Percentiles rank a stretch among this genome's conserved stretches.
These are phyloP conservation scores for Trametes pubescens DNA, from an alignment of 1,284 basidiomycete genomes.

Conservation along the genomic window DNA sequence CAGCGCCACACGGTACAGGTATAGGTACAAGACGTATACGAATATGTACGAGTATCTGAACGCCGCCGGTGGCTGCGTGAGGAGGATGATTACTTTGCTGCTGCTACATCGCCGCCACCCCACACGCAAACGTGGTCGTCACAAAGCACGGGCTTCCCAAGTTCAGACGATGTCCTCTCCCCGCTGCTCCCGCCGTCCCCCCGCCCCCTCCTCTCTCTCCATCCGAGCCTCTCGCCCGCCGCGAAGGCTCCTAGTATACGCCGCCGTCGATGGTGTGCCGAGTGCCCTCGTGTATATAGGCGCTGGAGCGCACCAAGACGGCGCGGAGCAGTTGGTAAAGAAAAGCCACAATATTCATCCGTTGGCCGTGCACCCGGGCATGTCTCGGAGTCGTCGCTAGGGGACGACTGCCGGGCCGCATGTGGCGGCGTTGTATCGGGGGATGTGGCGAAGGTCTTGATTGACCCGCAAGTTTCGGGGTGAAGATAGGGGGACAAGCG, in stretches of 20 bases:
- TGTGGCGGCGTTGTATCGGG: conserved; percentile 4
- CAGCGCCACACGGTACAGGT: conserved; percentile 12
- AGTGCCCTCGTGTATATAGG: background rate
- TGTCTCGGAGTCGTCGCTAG: background rate
- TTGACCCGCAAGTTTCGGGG: background rate
- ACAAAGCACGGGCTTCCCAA: conserved; percentile 1
- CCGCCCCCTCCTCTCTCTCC: background rate
- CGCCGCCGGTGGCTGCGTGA: conserved; percentile 13
- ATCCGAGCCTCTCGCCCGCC: background rate
- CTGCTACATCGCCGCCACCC: conserved; percentile 8
- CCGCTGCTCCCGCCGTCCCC: background rate
- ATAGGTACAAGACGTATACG: conserved; percentile 21
- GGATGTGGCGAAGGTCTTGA: background rate
- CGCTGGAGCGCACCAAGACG: background rate
- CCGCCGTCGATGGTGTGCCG: background rate
- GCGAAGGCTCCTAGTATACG: background rate
- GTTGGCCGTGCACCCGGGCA: background rate
- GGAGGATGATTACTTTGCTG: conserved; percentile 12
- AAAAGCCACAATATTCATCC: background rate
- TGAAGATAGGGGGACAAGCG: background rate
- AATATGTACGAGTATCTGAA: conserved; percentile 18
- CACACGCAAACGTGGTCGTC: background rate
- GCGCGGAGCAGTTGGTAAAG: background rate
- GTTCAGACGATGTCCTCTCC: background rate
- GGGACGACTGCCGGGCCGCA: conserved; percentile 10